Percentiles rank a stretch among this genome's conserved stretches.
Conservation (phyloP, 2,329 filamentous ascomycete genomes). For the Neospermospora avenae region DNA sequence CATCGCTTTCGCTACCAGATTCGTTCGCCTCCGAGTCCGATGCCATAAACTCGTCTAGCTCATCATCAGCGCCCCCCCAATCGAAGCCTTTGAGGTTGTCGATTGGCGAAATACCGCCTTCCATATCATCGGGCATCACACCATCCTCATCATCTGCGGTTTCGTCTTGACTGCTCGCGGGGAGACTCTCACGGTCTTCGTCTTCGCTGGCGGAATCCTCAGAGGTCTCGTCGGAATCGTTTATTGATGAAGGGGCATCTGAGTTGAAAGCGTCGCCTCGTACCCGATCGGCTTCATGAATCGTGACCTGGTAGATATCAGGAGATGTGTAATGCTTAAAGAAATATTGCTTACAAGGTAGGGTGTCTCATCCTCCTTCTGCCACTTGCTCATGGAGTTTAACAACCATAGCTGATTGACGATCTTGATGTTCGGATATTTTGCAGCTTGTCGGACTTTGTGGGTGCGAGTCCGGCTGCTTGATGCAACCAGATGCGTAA, state of each 20-base stretch:
- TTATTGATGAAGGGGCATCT: constrained; percentile 42
- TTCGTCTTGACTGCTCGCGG: constrained; percentile 34
- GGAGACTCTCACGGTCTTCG: constrained; percentile 33
- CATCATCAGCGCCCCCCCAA: constrained; percentile 64
- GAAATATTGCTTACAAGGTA: constrained; percentile 29
- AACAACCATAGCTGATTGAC: constrained; percentile 89
- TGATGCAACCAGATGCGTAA: constrained; percentile 73
- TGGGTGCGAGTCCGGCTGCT: constrained; percentile 73
- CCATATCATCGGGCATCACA: constrained; percentile 48
- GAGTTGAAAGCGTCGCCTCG: constrained; percentile 41
- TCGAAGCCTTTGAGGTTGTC: constrained; percentile 57
- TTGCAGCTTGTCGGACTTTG: constrained; percentile 84
- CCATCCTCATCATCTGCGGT: constrained; percentile 43
- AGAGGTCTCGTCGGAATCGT: constrained; percentile 41
- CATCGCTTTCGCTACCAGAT: constrained; percentile 24
- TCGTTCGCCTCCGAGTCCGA: constrained; percentile 48
- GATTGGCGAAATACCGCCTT: constrained; percentile 50
- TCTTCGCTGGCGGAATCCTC: constrained; percentile 36
- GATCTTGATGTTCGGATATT: constrained; percentile 79
- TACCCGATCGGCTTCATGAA: constrained; percentile 62
- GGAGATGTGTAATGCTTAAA: background rate
- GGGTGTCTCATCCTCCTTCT: constrained; percentile 70
- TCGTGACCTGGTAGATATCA: constrained; percentile 49
- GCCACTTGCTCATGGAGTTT: constrained; percentile 82
- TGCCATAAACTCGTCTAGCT: constrained; percentile 71